Evolutionary conservation across 2,329 filamentous ascomycete species (phyloP), one percentile per base, ranked within the genome.

Genomic region (Beauveria caledonica): DNA sequence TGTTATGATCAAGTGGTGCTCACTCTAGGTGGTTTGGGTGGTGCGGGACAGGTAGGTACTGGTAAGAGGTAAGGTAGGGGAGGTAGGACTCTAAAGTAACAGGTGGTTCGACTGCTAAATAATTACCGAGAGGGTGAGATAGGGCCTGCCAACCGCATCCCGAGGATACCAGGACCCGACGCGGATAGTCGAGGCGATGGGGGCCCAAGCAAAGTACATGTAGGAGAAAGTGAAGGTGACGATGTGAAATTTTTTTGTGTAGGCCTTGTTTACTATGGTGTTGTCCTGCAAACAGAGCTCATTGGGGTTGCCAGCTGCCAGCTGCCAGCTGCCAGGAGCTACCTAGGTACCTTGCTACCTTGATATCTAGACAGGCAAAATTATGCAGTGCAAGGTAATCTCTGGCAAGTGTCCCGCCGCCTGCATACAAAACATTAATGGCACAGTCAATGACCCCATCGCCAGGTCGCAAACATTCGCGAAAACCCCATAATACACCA

Each of bases 1-100:
- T 50, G 55, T 58, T 50, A n/a, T 36, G 55, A 58, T 40, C 54
- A 48, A 49, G 45, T 49, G 45, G 55, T 42, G 55, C 29, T 39
- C 54, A 27, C 21, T 29, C 21, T 54, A 27, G 23, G 52, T 42
- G 23, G 39, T 29, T 4, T 36, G 9, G 54, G 53, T 46, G 53
- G 42, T 36, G 55, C 55, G 45, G 55, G 44, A 57, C 42, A 27
- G 27, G 51, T 42, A 8, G 45, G 55, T 29, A 57, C 42, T 19
- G 27, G 51, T 42, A 8, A 7, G 10, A 36, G n/a, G 27, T 3
- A 27, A 19, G 15, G 51, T 17, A n/a, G n/a, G n/a, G n/a, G n/a
- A n/a, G n/a, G n/a, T n/a, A n/a, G n/a, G n/a, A 10, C 27, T 29
- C 27, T 9, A 29, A 9, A 29, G 27, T 29, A 29, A 29, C 9